Percentiles rank a stretch among this genome's conserved stretches.
These are phyloP conservation scores for Aspergillus versicolor DNA, from an alignment of 2,329 filamentous ascomycete genomes.

Conservation along the genomic window DNA sequence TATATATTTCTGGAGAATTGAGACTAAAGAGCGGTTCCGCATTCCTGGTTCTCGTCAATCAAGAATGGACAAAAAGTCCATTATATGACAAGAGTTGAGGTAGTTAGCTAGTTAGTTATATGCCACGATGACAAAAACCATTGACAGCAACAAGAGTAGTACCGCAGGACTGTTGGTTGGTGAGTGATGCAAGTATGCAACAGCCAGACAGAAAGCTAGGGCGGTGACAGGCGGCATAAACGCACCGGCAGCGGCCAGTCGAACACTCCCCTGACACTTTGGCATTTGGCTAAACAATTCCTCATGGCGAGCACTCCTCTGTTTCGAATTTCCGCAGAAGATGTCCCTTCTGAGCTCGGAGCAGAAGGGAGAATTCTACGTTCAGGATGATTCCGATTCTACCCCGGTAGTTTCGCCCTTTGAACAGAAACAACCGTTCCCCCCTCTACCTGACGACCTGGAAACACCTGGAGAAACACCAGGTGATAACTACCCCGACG, in stretches of 20 bases:
- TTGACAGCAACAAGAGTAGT: neutral
- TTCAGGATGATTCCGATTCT: conserved; percentile 10
- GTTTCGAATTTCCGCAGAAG: neutral
- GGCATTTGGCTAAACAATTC: neutral
- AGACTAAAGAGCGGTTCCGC: too few relatives aligned
- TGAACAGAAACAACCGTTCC: conserved; percentile 36
- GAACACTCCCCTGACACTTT: neutral
- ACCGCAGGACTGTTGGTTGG: neutral
- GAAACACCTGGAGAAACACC: conserved; percentile 14
- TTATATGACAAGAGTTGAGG: too few relatives aligned
- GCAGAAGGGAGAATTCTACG: conserved; percentile 1
- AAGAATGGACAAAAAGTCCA: too few relatives aligned
- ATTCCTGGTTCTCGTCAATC: too few relatives aligned
- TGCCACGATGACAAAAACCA: neutral
- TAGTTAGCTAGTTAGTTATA: too few relatives aligned
- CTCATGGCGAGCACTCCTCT: neutral
- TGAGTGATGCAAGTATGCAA: neutral
- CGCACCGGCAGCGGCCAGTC: neutral
- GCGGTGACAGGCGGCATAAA: conserved; percentile 18
- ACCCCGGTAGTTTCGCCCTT: conserved; percentile 14
- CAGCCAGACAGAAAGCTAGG: neutral
- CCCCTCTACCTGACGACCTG: conserved; percentile 29
- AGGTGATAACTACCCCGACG: conserved; percentile 20
- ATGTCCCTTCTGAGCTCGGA: conserved; percentile 15
- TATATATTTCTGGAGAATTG: too few relatives aligned